phyloP scores from a whole-genome alignment of 2,329 filamentous ascomycete genomes.

The Coniella lustricola region DNA sequence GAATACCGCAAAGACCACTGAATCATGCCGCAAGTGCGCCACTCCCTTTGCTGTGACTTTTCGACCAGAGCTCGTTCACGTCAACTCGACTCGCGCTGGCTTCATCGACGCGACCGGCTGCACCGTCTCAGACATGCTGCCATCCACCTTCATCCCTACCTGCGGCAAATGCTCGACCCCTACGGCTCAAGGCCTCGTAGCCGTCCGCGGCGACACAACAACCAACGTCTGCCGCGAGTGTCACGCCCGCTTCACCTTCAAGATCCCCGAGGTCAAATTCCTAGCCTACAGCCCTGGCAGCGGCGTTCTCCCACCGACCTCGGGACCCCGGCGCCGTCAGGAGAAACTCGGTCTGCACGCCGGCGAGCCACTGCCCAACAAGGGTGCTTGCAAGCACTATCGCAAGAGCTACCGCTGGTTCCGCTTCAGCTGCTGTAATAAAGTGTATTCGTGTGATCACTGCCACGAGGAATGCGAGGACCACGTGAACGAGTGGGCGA shows the following conservation, averaged over 20 bases:
- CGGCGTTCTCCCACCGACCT: slow-evolving; percentile 23
- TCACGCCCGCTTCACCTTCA: slow-evolving; percentile 73
- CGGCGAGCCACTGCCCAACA: slow-evolving; percentile 47
- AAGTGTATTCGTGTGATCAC: slow-evolving; percentile 56
- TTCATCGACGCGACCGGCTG: slow-evolving; percentile 73
- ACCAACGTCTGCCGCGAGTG: slow-evolving; percentile 74
- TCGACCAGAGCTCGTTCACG: slow-evolving; percentile 64
- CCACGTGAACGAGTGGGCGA: slow-evolving; percentile 74
- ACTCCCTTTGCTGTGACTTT: slow-evolving; percentile 47
- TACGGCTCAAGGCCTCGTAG: slow-evolving; percentile 58
- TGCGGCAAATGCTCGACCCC: slow-evolving; percentile 69
- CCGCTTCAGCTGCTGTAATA: slow-evolving; percentile 55
- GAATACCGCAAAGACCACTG: slow-evolving; percentile 37
- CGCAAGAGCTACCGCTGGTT: slow-evolving; percentile 56
- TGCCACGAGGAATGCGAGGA: slow-evolving; percentile 69
- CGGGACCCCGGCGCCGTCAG: slow-evolving; percentile 37
- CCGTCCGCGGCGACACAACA: slow-evolving; percentile 65
- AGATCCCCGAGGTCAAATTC: slow-evolving; percentile 72
- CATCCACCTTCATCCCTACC: slow-evolving; percentile 72
- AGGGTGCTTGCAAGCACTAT: slow-evolving; percentile 53
- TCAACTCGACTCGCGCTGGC: slow-evolving; percentile 65
- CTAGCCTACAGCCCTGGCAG: slow-evolving; percentile 57
- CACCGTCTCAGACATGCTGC: slow-evolving; percentile 67
- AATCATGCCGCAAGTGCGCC: slow-evolving; percentile 54
- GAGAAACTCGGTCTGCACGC: slow-evolving; percentile 51